Evolutionary conservation across 805 yeast species (phyloP).

Genomic region (Barnettozyma siamensis): DNA sequence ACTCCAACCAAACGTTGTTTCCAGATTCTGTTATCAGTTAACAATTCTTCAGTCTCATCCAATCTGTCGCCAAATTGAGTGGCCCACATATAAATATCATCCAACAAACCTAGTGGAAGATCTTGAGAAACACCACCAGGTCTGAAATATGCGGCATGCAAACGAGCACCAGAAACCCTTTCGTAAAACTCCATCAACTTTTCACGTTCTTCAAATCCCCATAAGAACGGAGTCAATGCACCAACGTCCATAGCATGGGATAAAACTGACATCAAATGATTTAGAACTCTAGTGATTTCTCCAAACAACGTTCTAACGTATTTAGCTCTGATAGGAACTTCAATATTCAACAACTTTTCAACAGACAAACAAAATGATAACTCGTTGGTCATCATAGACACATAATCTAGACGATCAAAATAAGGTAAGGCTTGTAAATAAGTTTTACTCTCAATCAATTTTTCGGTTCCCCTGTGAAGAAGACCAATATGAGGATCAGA

Average conservation of each 20-base stretch:
- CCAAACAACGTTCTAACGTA: slow-evolving; percentile 83
- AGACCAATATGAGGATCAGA: slow-evolving; percentile 88
- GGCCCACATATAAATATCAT: slow-evolving; percentile 94
- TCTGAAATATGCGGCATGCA: slow-evolving; percentile 82
- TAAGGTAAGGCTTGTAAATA: slow-evolving; percentile 86
- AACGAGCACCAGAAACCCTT: slow-evolving; percentile 85
- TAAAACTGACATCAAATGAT: slow-evolving; percentile 80
- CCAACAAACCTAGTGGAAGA: slow-evolving; percentile 78
- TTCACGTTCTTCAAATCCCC: slow-evolving; percentile 94
- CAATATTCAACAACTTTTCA: slow-evolving; percentile 77
- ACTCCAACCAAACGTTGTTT: slow-evolving; percentile 77
- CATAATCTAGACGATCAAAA: slow-evolving; percentile 83
- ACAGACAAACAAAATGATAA: slow-evolving; percentile 78
- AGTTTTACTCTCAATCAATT: slow-evolving; percentile 79
- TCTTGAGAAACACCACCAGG: slow-evolving; percentile 93
- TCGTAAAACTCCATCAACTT: slow-evolving; percentile 90
- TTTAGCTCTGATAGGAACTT: slow-evolving; percentile 79
- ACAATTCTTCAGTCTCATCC: slow-evolving; percentile 85
- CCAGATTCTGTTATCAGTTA: slow-evolving; percentile 91
- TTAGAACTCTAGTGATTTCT: slow-evolving; percentile 76
- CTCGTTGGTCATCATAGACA: slow-evolving; percentile 86
- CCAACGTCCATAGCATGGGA: slow-evolving; percentile 95
- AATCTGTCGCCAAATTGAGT: slow-evolving; percentile 91
- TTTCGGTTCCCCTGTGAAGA: slow-evolving; percentile 85
- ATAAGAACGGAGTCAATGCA: slow-evolving; percentile 85